Conservation (phyloP, 148 eudicot genomes). For the Heliosperma pusillum region DNA sequence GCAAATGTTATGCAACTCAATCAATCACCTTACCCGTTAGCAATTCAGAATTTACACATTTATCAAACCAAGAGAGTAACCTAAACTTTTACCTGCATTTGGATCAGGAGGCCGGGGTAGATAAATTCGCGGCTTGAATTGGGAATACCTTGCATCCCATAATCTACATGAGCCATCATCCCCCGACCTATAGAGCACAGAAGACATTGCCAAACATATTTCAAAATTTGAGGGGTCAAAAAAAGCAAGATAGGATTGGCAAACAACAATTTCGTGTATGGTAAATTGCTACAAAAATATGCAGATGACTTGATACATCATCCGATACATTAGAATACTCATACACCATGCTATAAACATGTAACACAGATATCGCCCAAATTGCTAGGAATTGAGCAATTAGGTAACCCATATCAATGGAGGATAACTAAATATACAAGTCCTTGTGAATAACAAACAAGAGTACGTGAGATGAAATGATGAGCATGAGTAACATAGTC, state of each 20-base stretch:
- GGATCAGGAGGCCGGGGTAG: conserved; percentile 72
- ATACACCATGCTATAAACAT: not conserved
- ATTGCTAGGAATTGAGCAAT: too few relatives aligned
- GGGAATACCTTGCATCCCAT: conserved; percentile 97
- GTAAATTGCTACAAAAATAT: conserved; percentile 2
- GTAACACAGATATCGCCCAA: too few relatives aligned
- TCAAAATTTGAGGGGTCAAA: not conserved
- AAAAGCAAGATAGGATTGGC: not conserved
- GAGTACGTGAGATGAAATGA: not conserved
- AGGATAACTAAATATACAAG: not conserved
- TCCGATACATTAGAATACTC: not conserved
- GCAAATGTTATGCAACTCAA: conserved; percentile 12
- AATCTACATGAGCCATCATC: conserved; percentile 98
- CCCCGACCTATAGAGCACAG: conserved; percentile 53
- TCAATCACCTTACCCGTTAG: conserved; percentile 13
- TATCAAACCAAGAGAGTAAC: not conserved
- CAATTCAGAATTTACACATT: not conserved
- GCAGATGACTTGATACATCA: not conserved
- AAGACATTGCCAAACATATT: conserved; percentile 6
- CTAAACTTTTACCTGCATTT: conserved; percentile 52
- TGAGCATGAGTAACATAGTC: not conserved
- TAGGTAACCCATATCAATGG: too few relatives aligned
- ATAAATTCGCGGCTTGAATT: conserved; percentile 74
- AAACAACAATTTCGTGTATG: not conserved
- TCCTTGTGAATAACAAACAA: not conserved